phyloP scores from a whole-genome alignment of 225 moss, liverwort and hornwort species.

The Pseudisothecium myosuroides region DNA sequence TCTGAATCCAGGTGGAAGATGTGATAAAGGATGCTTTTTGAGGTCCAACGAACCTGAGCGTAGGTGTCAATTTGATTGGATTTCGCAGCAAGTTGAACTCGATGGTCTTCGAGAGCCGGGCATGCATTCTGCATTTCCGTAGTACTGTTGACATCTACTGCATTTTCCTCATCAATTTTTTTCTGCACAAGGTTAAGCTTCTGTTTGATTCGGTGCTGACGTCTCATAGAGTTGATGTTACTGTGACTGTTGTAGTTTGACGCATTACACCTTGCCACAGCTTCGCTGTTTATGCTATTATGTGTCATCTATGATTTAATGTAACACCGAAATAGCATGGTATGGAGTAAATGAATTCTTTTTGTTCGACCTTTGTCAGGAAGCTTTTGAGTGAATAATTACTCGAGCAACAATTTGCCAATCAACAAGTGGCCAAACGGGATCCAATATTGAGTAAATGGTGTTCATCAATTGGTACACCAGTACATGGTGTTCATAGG shows the following conservation, averaged over 20 bases:
- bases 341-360: neutral
- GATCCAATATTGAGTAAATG: neutral
- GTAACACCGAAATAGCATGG: neutral
- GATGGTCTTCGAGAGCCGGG: constrained; percentile 44
- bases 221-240: neutral
- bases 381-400: neutral
- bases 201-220: neutral
- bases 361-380: neutral
- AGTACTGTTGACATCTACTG: constrained; percentile 39
- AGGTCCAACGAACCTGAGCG: constrained; percentile 30
- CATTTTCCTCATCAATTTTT: constrained; percentile 46
- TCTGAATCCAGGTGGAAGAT: neutral
- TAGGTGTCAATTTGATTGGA: constrained; percentile 38
- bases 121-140: constrained; percentile 44
- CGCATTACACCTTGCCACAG: neutral
- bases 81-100: constrained; percentile 42
- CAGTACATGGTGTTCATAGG: neutral
- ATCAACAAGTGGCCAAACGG: neutral
- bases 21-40: neutral
- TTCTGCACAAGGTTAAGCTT: constrained; percentile 20
- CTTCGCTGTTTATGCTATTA: neutral
- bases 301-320: neutral
- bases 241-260: neutral
- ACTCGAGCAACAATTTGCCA: neutral
- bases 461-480: neutral